These are phyloP conservation scores for Fusarium agapanthi DNA, from an alignment of 2,329 filamentous ascomycete genomes.

Conservation along the genomic window DNA sequence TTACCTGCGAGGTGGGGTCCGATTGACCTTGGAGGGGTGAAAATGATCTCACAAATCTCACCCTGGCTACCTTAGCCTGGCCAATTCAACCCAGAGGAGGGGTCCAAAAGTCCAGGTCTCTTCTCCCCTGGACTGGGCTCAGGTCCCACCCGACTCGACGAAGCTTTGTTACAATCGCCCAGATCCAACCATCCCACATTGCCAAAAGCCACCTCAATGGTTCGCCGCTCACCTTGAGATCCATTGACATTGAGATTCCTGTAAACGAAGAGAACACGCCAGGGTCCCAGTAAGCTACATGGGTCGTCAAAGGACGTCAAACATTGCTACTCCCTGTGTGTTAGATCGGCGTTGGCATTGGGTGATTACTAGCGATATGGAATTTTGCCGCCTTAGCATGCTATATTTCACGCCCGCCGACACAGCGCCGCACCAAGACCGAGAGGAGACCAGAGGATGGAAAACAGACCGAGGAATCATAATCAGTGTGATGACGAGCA, in stretches of 20 bases:
- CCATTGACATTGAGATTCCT: constrained; percentile 6
- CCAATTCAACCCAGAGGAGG: constrained; percentile 14
- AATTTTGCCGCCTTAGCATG: constrained; percentile 18
- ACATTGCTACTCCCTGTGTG: not conserved
- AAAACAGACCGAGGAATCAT: not conserved
- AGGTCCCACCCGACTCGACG: not conserved
- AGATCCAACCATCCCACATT: constrained; percentile 32
- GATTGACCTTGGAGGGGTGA: constrained; percentile 27
- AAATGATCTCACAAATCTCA: constrained; percentile 28
- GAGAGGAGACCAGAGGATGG: constrained; percentile 13
- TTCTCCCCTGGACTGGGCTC: constrained; percentile 1
- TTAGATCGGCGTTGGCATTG: not conserved
- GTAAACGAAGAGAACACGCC: constrained; percentile 6
- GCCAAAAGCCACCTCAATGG: constrained; percentile 14
- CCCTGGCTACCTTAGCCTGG: too few relatives aligned
- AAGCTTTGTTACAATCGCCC: constrained; percentile 16
- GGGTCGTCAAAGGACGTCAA: constrained; percentile 3
- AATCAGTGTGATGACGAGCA: not conserved
- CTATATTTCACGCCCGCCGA: constrained; percentile 31
- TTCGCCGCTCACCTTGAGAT: constrained; percentile 17
- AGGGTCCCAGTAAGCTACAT: not conserved
- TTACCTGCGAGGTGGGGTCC: constrained; percentile 36
- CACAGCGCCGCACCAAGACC: constrained; percentile 33
- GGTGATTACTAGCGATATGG: constrained; percentile 8
- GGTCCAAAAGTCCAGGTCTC: not conserved